phyloP scores from a whole-genome alignment of 2,329 filamentous ascomycete genomes.

The Zymoseptoria passerinii region DNA sequence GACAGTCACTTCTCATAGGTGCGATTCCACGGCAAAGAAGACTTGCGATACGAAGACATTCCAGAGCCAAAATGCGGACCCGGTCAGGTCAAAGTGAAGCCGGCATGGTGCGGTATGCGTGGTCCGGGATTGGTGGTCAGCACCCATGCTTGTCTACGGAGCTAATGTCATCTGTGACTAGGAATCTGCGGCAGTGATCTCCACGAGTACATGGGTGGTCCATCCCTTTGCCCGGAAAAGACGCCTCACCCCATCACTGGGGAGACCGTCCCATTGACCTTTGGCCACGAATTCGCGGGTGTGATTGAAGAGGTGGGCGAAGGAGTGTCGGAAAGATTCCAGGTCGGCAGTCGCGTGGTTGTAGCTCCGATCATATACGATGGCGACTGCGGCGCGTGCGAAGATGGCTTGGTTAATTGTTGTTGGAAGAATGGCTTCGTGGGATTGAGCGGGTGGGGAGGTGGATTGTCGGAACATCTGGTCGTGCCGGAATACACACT shows the following conservation, averaged over 20 bases:
- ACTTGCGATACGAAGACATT: constrained; percentile 29
- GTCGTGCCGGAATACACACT: constrained; percentile 42
- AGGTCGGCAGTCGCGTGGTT: constrained; percentile 40
- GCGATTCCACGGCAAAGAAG: constrained; percentile 32
- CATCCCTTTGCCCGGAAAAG: constrained; percentile 36
- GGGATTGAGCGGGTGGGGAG: constrained; percentile 46
- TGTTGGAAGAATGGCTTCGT: constrained; percentile 49
- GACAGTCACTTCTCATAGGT: constrained; percentile 5
- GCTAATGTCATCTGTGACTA: background rate
- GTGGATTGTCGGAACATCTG: constrained; percentile 45
- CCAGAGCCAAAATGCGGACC: constrained; percentile 26
- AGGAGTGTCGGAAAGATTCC: constrained; percentile 40
- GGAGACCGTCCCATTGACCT: constrained; percentile 44
- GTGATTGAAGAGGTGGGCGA: constrained; percentile 45
- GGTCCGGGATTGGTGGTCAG: background rate
- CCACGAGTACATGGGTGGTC: constrained; percentile 30
- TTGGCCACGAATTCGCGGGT: constrained; percentile 48
- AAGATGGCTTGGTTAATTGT: constrained; percentile 46
- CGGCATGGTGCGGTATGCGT: constrained; percentile 31
- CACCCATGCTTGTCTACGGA: constrained; percentile 1
- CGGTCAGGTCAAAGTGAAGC: constrained; percentile 31
- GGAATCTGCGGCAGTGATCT: constrained; percentile 21
- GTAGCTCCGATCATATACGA: constrained; percentile 47
- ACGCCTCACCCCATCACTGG: constrained; percentile 48
- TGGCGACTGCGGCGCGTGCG: constrained; percentile 44